Percentiles rank a stretch among this genome's conserved stretches.
Evolutionary conservation across 768 basidiomycete species (phyloP).

Genomic region (Hypholoma fasciculare): DNA sequence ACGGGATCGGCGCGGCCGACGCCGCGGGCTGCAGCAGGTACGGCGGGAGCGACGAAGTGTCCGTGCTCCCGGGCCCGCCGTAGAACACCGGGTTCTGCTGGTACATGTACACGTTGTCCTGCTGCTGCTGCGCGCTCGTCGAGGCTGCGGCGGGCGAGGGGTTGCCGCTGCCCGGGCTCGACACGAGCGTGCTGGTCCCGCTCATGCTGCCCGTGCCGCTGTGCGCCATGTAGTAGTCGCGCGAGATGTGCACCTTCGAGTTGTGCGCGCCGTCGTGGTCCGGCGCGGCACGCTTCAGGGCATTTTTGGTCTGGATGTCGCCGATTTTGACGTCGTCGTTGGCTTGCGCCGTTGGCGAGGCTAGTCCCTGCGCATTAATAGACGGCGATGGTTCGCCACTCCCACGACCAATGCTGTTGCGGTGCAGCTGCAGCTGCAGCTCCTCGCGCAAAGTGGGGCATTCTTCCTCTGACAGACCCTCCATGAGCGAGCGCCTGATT

Average conservation of each 20-base stretch:
- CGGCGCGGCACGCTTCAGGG: slow-evolving; percentile 23
- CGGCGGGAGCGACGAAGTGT: slow-evolving; percentile 21
- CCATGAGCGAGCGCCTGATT: slow-evolving; percentile 55
- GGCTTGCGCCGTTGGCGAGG: background rate
- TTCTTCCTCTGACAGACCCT: slow-evolving; percentile 56
- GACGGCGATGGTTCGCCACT: background rate
- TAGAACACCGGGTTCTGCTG: slow-evolving; percentile 18
- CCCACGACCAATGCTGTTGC: background rate
- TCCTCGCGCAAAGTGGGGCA: slow-evolving; percentile 60
- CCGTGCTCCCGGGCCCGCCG: slow-evolving; percentile 10
- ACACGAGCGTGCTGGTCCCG: slow-evolving; percentile 12
- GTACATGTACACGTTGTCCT: slow-evolving; percentile 21
- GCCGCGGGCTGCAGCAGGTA: slow-evolving; percentile 28
- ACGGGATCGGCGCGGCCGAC: slow-evolving; percentile 36
- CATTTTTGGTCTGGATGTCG: slow-evolving; percentile 13
- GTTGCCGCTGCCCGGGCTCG: slow-evolving; percentile 13
- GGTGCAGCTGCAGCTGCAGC: slow-evolving; percentile 42
- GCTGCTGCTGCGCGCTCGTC: slow-evolving; percentile 1
- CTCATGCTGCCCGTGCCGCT: slow-evolving; percentile 5
- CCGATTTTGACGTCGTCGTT: slow-evolving; percentile 5
- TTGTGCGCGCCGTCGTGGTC: slow-evolving; percentile 24
- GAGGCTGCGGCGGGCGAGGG: slow-evolving; percentile 11
- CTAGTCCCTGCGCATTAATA: background rate
- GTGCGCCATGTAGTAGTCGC: slow-evolving; percentile 31
- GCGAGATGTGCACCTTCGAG: slow-evolving; percentile 25